Base-by-base conservation (phyloP, 129 eudicot species). In the Rutidosis leptorrhynchoides region DNA sequence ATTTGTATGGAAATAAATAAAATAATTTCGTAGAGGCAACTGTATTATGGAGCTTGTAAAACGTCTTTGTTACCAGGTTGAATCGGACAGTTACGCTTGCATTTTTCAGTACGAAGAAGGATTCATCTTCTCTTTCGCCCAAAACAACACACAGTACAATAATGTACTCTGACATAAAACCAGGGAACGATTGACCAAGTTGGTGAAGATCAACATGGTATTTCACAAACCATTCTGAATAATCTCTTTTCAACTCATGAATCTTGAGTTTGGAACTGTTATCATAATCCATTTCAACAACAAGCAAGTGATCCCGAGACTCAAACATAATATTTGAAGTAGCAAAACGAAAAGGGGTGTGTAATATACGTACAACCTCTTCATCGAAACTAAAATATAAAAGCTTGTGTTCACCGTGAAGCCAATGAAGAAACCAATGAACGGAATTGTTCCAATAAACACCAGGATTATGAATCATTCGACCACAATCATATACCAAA, bases 361-460 rank as follows among this genome's bases (percentile, higher is more conserved):
- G 32, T 12, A 57, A 12, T 26, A 25, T 17, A 28, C 27, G 10
- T 9, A 58, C 21, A 45, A 45, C 15, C 51, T 45, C 51, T 45
- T 45, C 17, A 16, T 58, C 37, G 7, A 58, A 25, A 15, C 15
- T 58, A 20, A 58, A 27, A 58, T 26, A 42, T 0, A 11, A 57
- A 3, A 57, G 4, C 10, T 25, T 25, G 2, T 35, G 17, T 0
- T 22, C 10, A 6, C 8, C 6, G 11, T 27, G 12, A 21, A 57
- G 12, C 62, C 62, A 54, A 29, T 54, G 60, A 24, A 54, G 19
- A 23, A 51, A 16, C 57, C 57, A 54, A 24, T 54, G 29, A 24
- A 54, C 59, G 12, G 59, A 15, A 54, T 54, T 23, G 62, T 57
- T 57, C 62, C 62, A 57, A 26, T 24, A 57, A 57, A 57, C 62